Conservation (phyloP, 2,329 filamentous ascomycete genomes). For the Trichoderma aggressivum region DNA sequence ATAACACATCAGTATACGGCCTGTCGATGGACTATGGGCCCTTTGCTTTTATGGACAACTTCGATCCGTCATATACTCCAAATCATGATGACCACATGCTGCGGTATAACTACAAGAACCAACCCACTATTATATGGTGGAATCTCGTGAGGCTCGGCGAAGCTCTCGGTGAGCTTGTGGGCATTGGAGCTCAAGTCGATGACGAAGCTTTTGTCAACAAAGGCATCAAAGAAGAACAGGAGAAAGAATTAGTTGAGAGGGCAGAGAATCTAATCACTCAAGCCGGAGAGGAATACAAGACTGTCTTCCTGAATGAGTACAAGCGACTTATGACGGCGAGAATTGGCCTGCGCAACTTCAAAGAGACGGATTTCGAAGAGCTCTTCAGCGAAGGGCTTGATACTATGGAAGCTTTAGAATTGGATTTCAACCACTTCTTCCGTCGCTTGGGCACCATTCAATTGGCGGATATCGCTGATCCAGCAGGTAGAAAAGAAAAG, state of each 20-base stretch:
- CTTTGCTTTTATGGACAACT: slow-evolving; percentile 96
- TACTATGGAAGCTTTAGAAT: slow-evolving; percentile 71
- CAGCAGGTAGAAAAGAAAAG: slow-evolving; percentile 57
- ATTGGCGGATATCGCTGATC: slow-evolving; percentile 60
- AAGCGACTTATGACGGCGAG: slow-evolving; percentile 77
- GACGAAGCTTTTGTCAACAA: slow-evolving; percentile 65
- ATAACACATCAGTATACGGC: slow-evolving; percentile 90
- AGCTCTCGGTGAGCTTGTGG: slow-evolving; percentile 81
- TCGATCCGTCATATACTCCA: slow-evolving; percentile 90
- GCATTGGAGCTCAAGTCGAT: slow-evolving; percentile 70
- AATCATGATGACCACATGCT: slow-evolving; percentile 92
- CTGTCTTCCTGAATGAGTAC: slow-evolving; percentile 85
- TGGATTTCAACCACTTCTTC: slow-evolving; percentile 96
- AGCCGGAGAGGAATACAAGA: slow-evolving; percentile 82
- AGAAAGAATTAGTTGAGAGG: slow-evolving; percentile 67
- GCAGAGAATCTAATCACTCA: slow-evolving; percentile 82
- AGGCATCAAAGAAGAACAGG: slow-evolving; percentile 63
- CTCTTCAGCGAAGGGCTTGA: slow-evolving; percentile 83
- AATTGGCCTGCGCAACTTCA: slow-evolving; percentile 68
- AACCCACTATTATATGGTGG: slow-evolving; percentile 98
- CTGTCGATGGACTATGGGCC: slow-evolving; percentile 93
- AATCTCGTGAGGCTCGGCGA: slow-evolving; percentile 91
- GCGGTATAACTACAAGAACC: slow-evolving; percentile 88
- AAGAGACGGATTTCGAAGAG: slow-evolving; percentile 71
- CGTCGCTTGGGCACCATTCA: slow-evolving; percentile 67